phyloP scores from a whole-genome alignment of 1,139 yeast genomes.

The Keqinozyma sinolaborantium region DNA sequence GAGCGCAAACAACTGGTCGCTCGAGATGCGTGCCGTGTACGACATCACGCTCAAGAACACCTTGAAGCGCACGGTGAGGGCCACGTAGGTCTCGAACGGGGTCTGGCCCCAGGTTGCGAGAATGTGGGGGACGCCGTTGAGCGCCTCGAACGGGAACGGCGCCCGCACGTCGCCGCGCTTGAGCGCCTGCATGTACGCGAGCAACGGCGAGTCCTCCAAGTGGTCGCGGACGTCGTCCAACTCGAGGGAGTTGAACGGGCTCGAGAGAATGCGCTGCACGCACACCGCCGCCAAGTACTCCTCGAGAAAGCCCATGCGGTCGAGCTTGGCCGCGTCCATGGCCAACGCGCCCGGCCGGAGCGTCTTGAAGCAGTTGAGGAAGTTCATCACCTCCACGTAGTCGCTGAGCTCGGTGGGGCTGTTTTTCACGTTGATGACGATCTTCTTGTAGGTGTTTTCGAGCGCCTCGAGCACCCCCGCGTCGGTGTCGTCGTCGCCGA shows the following conservation, averaged over 20 bases:
- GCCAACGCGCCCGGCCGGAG: slow-evolving; percentile 1
- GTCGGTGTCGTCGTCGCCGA: slow-evolving; percentile 4
- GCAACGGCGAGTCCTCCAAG: slow-evolving; percentile 1
- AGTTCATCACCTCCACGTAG: slow-evolving; percentile 3
- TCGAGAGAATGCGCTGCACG: slow-evolving; percentile 5
- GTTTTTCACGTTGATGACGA: slow-evolving; percentile 4
- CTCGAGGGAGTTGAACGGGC: slow-evolving; percentile 8
- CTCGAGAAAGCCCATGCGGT: slow-evolving; percentile 3
- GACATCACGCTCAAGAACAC: slow-evolving; percentile 11
- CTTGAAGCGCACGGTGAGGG: slow-evolving; percentile 8
- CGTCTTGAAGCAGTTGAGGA: slow-evolving; percentile 6
- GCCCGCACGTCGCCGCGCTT: background rate
- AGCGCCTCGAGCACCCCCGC: slow-evolving; percentile 3
- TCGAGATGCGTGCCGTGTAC: slow-evolving; percentile 9
- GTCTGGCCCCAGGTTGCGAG: slow-evolving; percentile 3
- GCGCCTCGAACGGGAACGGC: slow-evolving; percentile 1
- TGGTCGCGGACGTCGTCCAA: slow-evolving; percentile 4
- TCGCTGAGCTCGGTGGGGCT: slow-evolving; percentile 1
- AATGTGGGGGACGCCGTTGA: slow-evolving; percentile 2
- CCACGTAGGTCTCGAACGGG: slow-evolving; percentile 7
- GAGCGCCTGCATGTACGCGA: background rate
- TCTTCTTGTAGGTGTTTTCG: slow-evolving; percentile 6
- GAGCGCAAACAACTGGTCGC: slow-evolving; percentile 4
- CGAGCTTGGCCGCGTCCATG: slow-evolving; percentile 1
- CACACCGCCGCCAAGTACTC: slow-evolving; percentile 6